phyloP scores from a whole-genome alignment of 345 rosid genomes.

The Camelina laxa region DNA sequence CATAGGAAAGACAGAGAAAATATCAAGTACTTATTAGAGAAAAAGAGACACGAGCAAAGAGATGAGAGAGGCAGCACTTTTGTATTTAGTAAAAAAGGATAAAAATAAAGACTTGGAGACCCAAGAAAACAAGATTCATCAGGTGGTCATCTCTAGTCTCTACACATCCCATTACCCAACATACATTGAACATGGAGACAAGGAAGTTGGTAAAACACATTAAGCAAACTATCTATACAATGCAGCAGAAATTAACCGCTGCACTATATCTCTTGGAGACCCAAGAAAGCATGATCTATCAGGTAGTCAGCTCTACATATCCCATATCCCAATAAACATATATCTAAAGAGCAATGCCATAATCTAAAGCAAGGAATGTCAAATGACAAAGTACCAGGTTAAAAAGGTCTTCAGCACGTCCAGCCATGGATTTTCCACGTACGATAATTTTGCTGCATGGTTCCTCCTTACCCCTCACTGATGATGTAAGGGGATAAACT shows the following conservation, averaged over 20 bases:
- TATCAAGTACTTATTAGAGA: constrained; percentile 8
- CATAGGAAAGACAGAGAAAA: constrained; percentile 1
- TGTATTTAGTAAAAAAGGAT: constrained; percentile 3
- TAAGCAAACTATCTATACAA: constrained; percentile 1
- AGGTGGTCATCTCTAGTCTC: constrained; percentile 16
- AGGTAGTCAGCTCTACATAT: constrained; percentile 25
- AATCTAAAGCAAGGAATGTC: background rate
- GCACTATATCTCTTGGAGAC: background rate
- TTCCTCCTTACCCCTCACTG: constrained; percentile 72
- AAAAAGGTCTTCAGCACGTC: constrained; percentile 83
- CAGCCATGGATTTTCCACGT: constrained; percentile 98
- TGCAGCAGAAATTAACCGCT: constrained; percentile 4
- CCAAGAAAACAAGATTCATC: background rate
- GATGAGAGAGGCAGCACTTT: background rate
- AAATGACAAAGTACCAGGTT: constrained; percentile 63
- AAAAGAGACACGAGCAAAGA: background rate
- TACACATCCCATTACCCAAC: background rate
- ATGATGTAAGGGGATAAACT: constrained; percentile 89
- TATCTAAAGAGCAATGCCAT: constrained; percentile 11
- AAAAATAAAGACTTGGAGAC: background rate
- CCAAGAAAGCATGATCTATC: background rate
- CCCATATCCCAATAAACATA: background rate
- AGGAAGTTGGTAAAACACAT: background rate
- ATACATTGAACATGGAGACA: background rate
- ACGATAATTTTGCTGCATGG: constrained; percentile 85